Evolutionary conservation across 2,329 filamentous ascomycete species (phyloP), one percentile per base, ranked within the genome.

Genomic region (Pseudocercospora vitis): DNA sequence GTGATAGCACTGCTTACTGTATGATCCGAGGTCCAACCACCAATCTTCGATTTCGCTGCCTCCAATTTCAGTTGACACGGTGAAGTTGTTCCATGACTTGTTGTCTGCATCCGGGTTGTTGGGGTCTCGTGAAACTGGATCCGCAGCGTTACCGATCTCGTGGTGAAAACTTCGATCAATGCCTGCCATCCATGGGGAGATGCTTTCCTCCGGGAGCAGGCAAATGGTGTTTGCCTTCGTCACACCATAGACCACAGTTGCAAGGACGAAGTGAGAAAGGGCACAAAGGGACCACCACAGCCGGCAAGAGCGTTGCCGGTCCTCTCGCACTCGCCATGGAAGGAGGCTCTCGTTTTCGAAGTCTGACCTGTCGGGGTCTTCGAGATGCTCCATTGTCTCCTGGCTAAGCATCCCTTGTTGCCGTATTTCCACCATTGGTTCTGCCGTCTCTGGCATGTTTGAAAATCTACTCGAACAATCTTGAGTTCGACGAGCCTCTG

Each of bases 1-100:
- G 29, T 32, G 29, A 11, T 9, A 32, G 29, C 29, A 32, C 14
- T n/a, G 7, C 29, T 32, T 7, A 32, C 29, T 32, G 24, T 23
- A 44, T 24, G 39, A 14, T 16, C 39, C 39, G n/a, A 44, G 39
- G 24, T 44, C 39, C 12, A 44, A 21, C 39, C 39, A 44, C 39
- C 39, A 44, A 8, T 44, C 39, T 23, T 44, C 39, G 21, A 26
- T 44, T 23, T 26, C 39, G n/a, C 24, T 21, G 39, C 39, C 39
- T 44, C 39, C 39, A 2, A 44, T 23, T 8, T 44, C 39, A 21
- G 21, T 23, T n/a, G 18, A 44, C 8, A 44, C 24, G 16, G 39
- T 44, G 8, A 44, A 44, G 24, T 44, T 44, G 19, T 44, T 44
- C 39, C 39, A 44, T 24, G 39, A 19, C 14, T 32, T n/a, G 14